Conservation (phyloP, 169 alveolate genomes). For the Amoebophrya sp. region DNA sequence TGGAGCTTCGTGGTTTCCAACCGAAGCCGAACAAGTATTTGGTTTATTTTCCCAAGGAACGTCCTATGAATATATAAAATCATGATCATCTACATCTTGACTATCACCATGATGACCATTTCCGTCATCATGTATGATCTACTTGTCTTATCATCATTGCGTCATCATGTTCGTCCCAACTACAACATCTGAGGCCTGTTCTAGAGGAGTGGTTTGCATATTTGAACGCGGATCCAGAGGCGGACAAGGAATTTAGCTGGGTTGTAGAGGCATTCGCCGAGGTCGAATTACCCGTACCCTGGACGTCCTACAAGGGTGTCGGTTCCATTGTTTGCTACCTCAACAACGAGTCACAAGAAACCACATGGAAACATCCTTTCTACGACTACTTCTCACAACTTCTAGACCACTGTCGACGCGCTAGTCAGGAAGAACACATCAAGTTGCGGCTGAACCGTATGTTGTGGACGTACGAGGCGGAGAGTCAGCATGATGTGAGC, state of each 20-base stretch:
- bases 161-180: background rate
- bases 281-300: conserved; percentile 47
- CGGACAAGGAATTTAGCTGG: conserved; percentile 47
- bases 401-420: conserved; percentile 45
- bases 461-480: conserved; percentile 51
- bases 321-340: conserved; percentile 47
- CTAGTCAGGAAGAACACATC: conserved; percentile 50
- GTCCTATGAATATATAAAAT: too few species aligned
- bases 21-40: too few species aligned
- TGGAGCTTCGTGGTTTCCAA: background rate
- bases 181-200: conserved; percentile 26
- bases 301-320: conserved; percentile 50
- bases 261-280: conserved; percentile 43
- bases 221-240: conserved; percentile 44
- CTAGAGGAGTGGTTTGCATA: conserved; percentile 44
- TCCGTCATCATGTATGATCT: too few species aligned
- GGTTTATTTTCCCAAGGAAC: too few species aligned
- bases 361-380: conserved; percentile 52
- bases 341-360: conserved; percentile 49
- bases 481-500: conserved; percentile 44
- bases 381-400: conserved; percentile 50
- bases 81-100: too few species aligned
- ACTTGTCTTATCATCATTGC: too few species aligned
- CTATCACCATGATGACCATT: too few species aligned
- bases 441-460: conserved; percentile 47